These are phyloP conservation scores for Paspalum notatum DNA, from an alignment of 176 grass and related monocot species.

Conservation along the genomic window DNA sequence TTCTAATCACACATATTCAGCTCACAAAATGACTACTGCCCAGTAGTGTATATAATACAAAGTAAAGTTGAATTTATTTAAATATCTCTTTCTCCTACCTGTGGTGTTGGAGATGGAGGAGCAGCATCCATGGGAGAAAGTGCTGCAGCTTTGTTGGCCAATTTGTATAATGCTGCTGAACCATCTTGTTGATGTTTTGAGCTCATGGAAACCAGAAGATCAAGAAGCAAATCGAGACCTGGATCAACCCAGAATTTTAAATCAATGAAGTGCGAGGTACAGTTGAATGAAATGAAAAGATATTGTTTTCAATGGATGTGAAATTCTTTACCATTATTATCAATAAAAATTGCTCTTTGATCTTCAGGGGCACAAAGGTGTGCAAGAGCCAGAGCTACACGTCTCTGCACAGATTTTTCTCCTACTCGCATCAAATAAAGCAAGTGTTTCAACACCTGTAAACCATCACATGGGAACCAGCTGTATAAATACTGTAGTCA, in stretches of 20 bases:
- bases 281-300: neutral
- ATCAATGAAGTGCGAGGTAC: slow-evolving; percentile 15
- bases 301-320: neutral
- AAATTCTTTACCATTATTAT: slow-evolving; percentile 78
- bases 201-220: slow-evolving; percentile 77
- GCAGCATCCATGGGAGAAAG: slow-evolving; percentile 94
- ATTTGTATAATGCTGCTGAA: slow-evolving; percentile 87
- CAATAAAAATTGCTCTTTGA: slow-evolving; percentile 94
- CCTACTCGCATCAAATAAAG: slow-evolving; percentile 93
- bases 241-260: slow-evolving; percentile 48
- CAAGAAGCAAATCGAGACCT: slow-evolving; percentile 95
- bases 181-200: slow-evolving; percentile 93
- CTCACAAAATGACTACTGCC: slow-evolving; percentile 11
- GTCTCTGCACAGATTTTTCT: slow-evolving; percentile 89
- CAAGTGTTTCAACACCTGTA: slow-evolving; percentile 90
- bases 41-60: slow-evolving; percentile 2
- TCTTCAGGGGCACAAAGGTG: slow-evolving; percentile 91
- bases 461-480: slow-evolving; percentile 35
- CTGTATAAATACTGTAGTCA: slow-evolving; percentile 32
- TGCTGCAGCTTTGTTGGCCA: slow-evolving; percentile 91
- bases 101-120: slow-evolving; percentile 90
- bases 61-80: neutral
- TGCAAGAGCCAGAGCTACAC: slow-evolving; percentile 95
- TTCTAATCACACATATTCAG: slow-evolving; percentile 25
- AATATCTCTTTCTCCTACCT: slow-evolving; percentile 54